phyloP scores from a whole-genome alignment of 2,329 filamentous ascomycete genomes.

The Fusarium sp. region DNA sequence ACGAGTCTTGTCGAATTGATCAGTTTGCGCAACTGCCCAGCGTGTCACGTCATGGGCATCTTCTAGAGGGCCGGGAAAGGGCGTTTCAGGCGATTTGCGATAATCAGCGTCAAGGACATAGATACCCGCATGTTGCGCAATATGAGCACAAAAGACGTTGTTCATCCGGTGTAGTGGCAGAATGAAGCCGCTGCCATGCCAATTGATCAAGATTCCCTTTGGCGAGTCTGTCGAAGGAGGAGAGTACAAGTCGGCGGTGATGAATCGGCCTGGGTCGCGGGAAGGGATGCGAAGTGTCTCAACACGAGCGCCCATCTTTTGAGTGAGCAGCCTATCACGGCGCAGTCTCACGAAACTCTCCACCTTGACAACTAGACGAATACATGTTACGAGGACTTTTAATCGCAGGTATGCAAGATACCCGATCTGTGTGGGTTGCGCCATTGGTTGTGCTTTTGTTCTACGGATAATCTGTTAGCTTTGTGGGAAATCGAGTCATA shows the following conservation, averaged over 20 bases:
- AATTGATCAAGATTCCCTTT: constrained; percentile 23
- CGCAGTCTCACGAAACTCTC: neutral
- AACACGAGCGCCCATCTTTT: neutral
- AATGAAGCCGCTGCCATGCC: constrained; percentile 31
- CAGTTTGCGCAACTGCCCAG: constrained; percentile 10
- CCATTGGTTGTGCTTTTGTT: neutral
- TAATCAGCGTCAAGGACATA: constrained; percentile 24
- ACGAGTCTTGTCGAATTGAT: constrained; percentile 14
- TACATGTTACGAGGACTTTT: neutral
- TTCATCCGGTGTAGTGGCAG: constrained; percentile 7
- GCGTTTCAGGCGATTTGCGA: constrained; percentile 20
- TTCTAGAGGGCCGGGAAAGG: constrained; percentile 16
- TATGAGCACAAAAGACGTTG: constrained; percentile 14
- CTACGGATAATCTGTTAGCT: too few relatives aligned
- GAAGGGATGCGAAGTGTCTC: constrained; percentile 15
- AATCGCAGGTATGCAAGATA: neutral
- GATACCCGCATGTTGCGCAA: constrained; percentile 7
- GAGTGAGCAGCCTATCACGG: neutral
- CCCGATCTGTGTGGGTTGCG: neutral
- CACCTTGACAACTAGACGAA: neutral
- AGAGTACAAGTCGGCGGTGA: constrained; percentile 14
- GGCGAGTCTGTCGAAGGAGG: neutral
- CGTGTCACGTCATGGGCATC: constrained; percentile 19
- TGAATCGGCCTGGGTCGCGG: constrained; percentile 15
- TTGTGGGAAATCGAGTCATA: too few relatives aligned